Evolutionary conservation across 805 yeast species (phyloP).

Genomic region (Candida pseudoglaebosa): DNA sequence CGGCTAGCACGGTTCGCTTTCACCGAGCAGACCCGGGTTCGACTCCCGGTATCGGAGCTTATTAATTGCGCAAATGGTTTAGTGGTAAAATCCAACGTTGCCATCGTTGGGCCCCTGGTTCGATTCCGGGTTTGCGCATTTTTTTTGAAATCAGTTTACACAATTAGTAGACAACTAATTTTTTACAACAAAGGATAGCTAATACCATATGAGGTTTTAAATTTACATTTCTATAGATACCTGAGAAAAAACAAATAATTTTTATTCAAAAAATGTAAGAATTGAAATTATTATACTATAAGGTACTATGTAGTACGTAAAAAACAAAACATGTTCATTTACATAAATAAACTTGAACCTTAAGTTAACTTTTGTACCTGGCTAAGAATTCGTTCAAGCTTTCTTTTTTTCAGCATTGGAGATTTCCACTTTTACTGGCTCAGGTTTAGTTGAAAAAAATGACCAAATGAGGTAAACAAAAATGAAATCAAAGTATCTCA

Average conservation of each 20-base stretch:
- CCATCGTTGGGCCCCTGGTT: conserved; percentile 6
- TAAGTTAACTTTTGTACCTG: too few relatives aligned
- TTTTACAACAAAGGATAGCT: too few relatives aligned
- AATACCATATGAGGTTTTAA: not conserved
- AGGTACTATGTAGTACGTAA: too few relatives aligned
- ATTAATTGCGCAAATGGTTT: conserved; percentile 4
- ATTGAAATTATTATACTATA: too few relatives aligned
- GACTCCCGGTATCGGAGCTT: conserved; percentile 77
- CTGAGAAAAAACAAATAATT: too few relatives aligned
- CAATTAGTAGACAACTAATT: too few relatives aligned
- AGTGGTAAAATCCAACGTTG: conserved; percentile 6
- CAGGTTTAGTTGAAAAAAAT: not conserved
- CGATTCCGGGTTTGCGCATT: conserved; percentile 6
- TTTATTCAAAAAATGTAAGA: too few relatives aligned
- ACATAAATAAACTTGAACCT: too few relatives aligned
- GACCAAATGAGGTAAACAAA: conserved; percentile 2
- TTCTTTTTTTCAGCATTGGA: not conserved
- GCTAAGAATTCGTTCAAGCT: not conserved
- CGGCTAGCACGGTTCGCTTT: conserved; percentile 54
- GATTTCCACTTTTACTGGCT: not conserved
- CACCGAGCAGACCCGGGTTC: conserved; percentile 68
- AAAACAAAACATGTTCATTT: too few relatives aligned
- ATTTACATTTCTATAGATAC: too few relatives aligned
- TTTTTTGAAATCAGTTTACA: too few relatives aligned
- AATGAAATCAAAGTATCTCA: conserved; percentile 1